Base-by-base conservation (phyloP, 257 asterid genomes). In the Penstemon newberryi region DNA sequence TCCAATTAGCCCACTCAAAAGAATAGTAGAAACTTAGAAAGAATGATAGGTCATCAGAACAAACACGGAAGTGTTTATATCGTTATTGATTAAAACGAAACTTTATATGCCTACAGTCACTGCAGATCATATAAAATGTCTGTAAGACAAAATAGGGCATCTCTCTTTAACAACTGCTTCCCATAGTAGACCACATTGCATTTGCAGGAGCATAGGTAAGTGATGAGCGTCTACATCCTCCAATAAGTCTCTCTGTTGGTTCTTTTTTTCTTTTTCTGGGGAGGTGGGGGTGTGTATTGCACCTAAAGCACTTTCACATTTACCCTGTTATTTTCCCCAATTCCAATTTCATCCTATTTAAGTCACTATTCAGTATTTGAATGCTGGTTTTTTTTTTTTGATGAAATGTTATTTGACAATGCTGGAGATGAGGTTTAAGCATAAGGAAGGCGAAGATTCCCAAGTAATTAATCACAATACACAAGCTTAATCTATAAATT, bases 11-110 rank as follows among this genome's bases (percentile, higher is more conserved):
- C 56, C 40, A 40, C 45, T 4, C 33, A 3, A 13, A 65, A 64
- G 36, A 66, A 43, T 6, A 53, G 47, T 36, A 61, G 56, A 63
- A 69, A 13, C 7, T 41, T 53, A 59, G 54, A 19, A 43, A 70
- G 40, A 45, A 55, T 40, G 56, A 72, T 4, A 57, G 39, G 40
- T 39, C 61, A 25, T 59, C 11, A 52, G 46, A 62, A 55, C 38
- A 9, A 54, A 55, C 59, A 57, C 7, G 33, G 3, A 50, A 36
- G 18, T 47, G 56, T 15, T 42, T 3, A 53, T 53, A 53, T 7
- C 33, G 58, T 15, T 56, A 15, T 68, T 12, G 36, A 40, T 39
- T 0, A 42, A 46, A 25, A 42, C 43, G 37, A 12, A 41, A 38
- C 3, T 46, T 63, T 25, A 65, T 65, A 50, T 18, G 50, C 9